phyloP scores from a whole-genome alignment of 2,329 filamentous ascomycete species.

The Colletotrichum sp. region DNA sequence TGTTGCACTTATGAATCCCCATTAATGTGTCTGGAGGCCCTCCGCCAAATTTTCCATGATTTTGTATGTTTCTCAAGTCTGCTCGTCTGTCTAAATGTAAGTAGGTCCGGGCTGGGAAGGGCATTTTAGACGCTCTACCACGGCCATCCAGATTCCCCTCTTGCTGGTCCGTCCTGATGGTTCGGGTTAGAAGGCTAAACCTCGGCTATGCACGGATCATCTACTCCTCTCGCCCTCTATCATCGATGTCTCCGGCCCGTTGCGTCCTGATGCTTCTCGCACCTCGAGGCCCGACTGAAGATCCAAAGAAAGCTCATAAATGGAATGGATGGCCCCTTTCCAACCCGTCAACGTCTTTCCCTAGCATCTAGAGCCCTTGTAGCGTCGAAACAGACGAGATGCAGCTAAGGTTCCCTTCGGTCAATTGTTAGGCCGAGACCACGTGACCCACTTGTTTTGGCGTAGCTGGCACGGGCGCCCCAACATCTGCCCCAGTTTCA shows the following conservation, averaged over 20 bases:
- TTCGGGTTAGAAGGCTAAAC: slow-evolving; percentile 5
- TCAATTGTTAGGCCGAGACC: slow-evolving; percentile 10
- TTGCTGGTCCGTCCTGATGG: neutral
- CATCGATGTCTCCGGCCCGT: neutral
- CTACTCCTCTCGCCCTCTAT: neutral
- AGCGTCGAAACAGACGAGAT: neutral
- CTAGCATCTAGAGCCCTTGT: neutral
- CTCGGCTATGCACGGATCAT: neutral
- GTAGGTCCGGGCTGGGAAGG: neutral
- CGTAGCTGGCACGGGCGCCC: neutral
- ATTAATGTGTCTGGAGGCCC: neutral
- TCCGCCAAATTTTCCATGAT: neutral
- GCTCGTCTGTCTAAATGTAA: neutral
- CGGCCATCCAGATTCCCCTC: neutral
- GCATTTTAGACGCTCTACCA: neutral
- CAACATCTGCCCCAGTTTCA: slow-evolving; percentile 18
- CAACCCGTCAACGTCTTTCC: neutral
- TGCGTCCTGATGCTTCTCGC: neutral
- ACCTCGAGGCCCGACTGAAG: neutral
- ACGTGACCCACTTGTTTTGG: neutral
- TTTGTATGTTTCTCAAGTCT: neutral
- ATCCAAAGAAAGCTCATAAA: neutral
- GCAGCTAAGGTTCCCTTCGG: neutral
- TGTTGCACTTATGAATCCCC: neutral
- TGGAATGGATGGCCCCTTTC: too few relatives aligned